phyloP scores from a whole-genome alignment of 257 asterid genomes.

The Solanum clarkiae region DNA sequence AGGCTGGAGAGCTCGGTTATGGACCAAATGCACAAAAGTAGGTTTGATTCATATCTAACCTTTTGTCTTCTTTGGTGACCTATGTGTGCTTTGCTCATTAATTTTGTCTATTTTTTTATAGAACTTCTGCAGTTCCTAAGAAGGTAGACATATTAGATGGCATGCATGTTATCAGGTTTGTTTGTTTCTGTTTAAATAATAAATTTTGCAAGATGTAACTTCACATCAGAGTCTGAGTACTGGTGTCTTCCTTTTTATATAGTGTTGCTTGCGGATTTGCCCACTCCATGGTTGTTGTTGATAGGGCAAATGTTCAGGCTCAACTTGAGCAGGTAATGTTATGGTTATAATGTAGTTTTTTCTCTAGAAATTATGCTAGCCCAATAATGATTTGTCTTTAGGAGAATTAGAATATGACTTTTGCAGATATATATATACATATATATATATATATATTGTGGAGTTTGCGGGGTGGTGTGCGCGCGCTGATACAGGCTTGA shows the following conservation, averaged over 20 bases:
- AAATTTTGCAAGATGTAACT: background rate
- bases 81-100: background rate
- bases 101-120: conserved; percentile 15
- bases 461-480: no score
- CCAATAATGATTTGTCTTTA: background rate
- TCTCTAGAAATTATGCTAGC: background rate
- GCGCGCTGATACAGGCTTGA: background rate
- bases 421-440: background rate
- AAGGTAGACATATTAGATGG: conserved; percentile 86
- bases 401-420: background rate
- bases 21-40: conserved; percentile 92
- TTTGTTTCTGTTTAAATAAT: background rate
- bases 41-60: background rate
- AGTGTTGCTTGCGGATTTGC: conserved; percentile 96
- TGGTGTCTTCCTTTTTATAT: background rate
- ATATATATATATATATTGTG: no score
- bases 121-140: conserved; percentile 89
- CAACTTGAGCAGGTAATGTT: conserved; percentile 60
- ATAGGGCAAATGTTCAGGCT: conserved; percentile 54
- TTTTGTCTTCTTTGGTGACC: background rate
- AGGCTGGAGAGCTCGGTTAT: conserved; percentile 94
- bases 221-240: background rate
- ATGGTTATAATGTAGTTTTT: background rate
- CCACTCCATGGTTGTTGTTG: conserved; percentile 74
- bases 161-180: conserved; percentile 82